Evolutionary conservation across 2,329 filamentous ascomycete species (phyloP).

Genomic region (Alternaria ventricosa): DNA sequence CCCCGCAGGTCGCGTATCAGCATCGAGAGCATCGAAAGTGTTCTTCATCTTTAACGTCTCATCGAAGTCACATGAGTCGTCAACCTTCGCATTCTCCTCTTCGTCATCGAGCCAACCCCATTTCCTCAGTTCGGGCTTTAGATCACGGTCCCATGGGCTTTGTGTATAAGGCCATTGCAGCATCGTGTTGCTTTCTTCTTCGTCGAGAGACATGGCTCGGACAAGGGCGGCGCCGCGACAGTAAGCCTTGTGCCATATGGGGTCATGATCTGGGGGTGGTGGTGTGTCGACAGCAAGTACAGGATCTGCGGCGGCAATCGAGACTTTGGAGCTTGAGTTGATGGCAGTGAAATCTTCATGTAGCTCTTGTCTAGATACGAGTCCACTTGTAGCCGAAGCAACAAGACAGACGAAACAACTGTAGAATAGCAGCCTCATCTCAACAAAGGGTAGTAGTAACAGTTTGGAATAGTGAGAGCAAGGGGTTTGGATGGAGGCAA

Average conservation of each 20-base stretch:
- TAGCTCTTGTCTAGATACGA: background rate
- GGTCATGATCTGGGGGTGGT: background rate
- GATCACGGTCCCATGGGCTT: slow-evolving; percentile 7
- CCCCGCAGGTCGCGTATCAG: background rate
- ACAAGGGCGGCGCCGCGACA: slow-evolving; percentile 15
- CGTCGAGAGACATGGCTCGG: slow-evolving; percentile 5
- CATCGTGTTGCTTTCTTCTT: slow-evolving; percentile 1
- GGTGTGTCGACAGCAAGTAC: background rate
- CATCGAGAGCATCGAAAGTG: slow-evolving; percentile 4
- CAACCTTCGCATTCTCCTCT: background rate
- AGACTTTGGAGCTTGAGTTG: background rate
- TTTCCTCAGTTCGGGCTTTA: slow-evolving; percentile 7
- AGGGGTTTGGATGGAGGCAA: background rate
- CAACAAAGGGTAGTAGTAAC: background rate
- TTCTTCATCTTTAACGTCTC: slow-evolving; percentile 1
- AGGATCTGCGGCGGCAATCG: background rate
- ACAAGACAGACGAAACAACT: background rate
- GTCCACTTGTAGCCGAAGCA: background rate
- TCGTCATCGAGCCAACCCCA: slow-evolving; percentile 15
- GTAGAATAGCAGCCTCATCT: background rate
- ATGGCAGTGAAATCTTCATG: background rate
- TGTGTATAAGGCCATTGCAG: slow-evolving; percentile 9
- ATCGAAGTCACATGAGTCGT: slow-evolving; percentile 9
- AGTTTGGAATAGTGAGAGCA: background rate
- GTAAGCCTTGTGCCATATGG: background rate